Conservation (phyloP, 192 early-diverging fungal species). For the Backusella liffmaniae region DNA sequence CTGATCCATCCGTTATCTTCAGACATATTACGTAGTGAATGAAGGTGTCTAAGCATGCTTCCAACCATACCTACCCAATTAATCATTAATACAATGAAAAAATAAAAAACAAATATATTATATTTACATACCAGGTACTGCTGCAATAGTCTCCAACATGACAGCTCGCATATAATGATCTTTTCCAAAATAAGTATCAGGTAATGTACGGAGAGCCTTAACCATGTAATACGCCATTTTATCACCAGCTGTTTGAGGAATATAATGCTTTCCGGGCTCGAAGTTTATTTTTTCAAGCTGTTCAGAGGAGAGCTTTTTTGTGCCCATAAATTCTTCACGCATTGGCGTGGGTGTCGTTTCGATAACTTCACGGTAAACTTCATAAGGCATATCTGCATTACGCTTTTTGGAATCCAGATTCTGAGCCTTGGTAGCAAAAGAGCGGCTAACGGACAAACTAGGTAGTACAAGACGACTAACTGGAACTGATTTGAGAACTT, state of each 20-base stretch:
- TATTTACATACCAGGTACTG: slow-evolving; percentile 51
- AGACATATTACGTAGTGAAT: slow-evolving; percentile 69
- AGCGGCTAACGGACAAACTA: not conserved
- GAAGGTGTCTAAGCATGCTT: slow-evolving; percentile 75
- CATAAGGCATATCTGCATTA: slow-evolving; percentile 22
- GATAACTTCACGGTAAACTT: slow-evolving; percentile 28
- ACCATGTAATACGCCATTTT: slow-evolving; percentile 64
- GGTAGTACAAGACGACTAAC: not conserved
- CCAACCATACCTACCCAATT: slow-evolving; percentile 81
- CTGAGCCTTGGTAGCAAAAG: not conserved
- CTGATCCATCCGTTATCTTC: slow-evolving; percentile 92
- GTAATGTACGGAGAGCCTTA: slow-evolving; percentile 59
- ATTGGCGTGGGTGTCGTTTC: slow-evolving; percentile 50
- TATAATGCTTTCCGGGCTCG: slow-evolving; percentile 58
- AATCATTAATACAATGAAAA: slow-evolving; percentile 37
- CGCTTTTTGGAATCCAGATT: not conserved
- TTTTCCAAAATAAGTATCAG: slow-evolving; percentile 69
- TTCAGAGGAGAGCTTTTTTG: slow-evolving; percentile 46
- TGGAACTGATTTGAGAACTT: not conserved
- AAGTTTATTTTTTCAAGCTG: slow-evolving; percentile 64
- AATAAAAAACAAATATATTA: not conserved
- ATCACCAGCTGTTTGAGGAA: slow-evolving; percentile 56
- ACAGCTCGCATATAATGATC: slow-evolving; percentile 81
- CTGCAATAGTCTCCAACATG: slow-evolving; percentile 74
- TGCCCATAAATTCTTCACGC: slow-evolving; percentile 58